Evolutionary conservation across 768 basidiomycete species (phyloP), one percentile per base, ranked within the genome.

Genomic region (Coprinopsis strossmayeri): DNA sequence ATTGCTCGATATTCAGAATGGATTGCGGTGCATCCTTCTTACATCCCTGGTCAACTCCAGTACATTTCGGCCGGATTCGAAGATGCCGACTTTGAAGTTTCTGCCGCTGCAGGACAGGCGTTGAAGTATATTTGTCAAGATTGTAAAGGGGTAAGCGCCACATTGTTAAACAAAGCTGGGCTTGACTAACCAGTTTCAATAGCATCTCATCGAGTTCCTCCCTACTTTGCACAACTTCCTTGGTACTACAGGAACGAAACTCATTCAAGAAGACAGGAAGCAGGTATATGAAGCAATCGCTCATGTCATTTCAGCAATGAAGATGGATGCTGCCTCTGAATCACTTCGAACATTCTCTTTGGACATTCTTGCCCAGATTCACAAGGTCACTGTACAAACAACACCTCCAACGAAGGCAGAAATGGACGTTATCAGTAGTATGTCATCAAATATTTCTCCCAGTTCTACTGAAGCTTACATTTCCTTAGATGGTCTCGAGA

Each of bases 51-150:
- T 64, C 89, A 92, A 62, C 71, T 99, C 18, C 84, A 87, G 59
- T 98, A 95, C 62, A 87, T 98, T 44, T 92, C 93, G 7, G 73
- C 83, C 20, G 95, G 96, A 1, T 98, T 98, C 58, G 85, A 93
- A 53, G 83, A 85, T 60, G 52, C 73, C 1, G 88, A 91, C 61
- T 46, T 64, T 1, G 91, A 96, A 59, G 93, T 98, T 26, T 81
- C 81, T 53, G 91, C 92, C 17, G 96, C 96, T 17, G 91, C 96
- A 2, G 91, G 94, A 1, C 92, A 96, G 62, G 93, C 96, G 7
- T 75, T 99, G 69, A 95, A 93, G 63, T 97, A 89, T 66, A 74
- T 99, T 53, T 98, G 95, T 65, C 87, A 96, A 62, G 96, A 99
- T 64, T 98, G 96, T 70, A 91, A 86, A 71, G 72, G 78, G 71